Evolutionary conservation across 345 rosid species (phyloP).

Genomic region (Raphanus raphanistrum): DNA sequence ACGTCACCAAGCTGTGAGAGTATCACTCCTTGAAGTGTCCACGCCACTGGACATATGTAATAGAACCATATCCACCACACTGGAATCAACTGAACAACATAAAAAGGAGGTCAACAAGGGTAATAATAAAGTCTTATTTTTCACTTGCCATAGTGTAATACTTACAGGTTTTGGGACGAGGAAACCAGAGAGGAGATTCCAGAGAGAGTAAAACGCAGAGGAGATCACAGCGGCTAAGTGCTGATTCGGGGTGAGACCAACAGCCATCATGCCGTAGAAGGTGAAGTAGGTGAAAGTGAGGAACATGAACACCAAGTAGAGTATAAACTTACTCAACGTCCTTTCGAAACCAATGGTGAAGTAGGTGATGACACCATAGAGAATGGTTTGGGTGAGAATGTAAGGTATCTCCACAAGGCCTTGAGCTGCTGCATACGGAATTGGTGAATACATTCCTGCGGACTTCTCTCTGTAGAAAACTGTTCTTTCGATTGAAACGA

Average conservation of each 20-base stretch:
- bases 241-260: conserved; percentile 78
- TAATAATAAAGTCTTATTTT: background rate
- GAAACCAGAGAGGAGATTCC: conserved; percentile 92
- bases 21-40: conserved; percentile 79
- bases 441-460: conserved; percentile 81
- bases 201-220: conserved; percentile 89
- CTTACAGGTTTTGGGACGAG: conserved; percentile 79
- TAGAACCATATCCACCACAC: conserved; percentile 98
- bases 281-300: conserved; percentile 91
- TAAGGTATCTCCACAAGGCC: conserved; percentile 95
- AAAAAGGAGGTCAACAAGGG: background rate
- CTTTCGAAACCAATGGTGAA: conserved; percentile 80
- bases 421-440: conserved; percentile 79
- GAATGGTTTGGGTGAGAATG: conserved; percentile 60
- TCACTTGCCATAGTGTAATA: conserved; percentile 4
- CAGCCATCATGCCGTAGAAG: conserved; percentile 91
- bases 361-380: conserved; percentile 79
- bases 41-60: conserved; percentile 79
- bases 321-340: conserved; percentile 70
- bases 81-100: conserved; percentile 57
- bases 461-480: conserved; percentile 92
- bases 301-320: conserved; percentile 79
- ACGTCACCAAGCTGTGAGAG: conserved; percentile 85
- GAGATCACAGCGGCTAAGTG: conserved; percentile 84
- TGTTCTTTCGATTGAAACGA: conserved; percentile 81